Conservation (phyloP, 441 rosid species). For the Populus hybrid region DNA sequence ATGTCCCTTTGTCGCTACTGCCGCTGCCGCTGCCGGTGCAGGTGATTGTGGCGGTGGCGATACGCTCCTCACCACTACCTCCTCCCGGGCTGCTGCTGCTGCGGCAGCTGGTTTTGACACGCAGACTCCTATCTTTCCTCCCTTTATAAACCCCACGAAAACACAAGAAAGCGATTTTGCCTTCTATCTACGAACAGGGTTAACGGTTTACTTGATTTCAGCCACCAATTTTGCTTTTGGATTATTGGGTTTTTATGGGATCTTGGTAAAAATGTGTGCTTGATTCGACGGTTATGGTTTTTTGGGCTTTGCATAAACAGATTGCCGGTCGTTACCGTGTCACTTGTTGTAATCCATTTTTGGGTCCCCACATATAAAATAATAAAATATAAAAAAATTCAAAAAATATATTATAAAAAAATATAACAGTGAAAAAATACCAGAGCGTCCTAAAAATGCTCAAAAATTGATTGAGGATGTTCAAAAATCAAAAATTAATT, state of each 20-base stretch:
- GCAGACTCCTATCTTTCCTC: no score
- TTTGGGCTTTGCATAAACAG: no score
- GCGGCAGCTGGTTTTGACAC: neutral
- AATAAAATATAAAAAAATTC: no score
- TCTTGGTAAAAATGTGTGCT: neutral
- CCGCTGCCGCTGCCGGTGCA: conserved; percentile 13
- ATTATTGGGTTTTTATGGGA: neutral
- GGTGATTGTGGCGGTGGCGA: conserved; percentile 26
- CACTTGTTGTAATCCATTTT: no score
- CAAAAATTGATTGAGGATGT: no score
- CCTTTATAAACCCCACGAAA: neutral
- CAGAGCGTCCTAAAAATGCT: no score
- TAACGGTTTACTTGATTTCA: neutral
- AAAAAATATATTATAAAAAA: no score
- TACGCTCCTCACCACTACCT: conserved; percentile 39
- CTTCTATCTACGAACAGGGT: neutral
- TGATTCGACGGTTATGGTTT: neutral
- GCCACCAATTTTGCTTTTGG: neutral
- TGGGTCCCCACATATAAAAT: no score
- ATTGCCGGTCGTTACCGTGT: neutral
- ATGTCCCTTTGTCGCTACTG: conserved; percentile 23
- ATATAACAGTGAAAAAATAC: no score
- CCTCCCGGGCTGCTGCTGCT: conserved; percentile 21
- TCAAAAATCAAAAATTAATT: no score
- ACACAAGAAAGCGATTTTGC: neutral